These are phyloP conservation scores for Ensete glaucum DNA, from an alignment of 176 grass and related monocot genomes.

Conservation along the genomic window DNA sequence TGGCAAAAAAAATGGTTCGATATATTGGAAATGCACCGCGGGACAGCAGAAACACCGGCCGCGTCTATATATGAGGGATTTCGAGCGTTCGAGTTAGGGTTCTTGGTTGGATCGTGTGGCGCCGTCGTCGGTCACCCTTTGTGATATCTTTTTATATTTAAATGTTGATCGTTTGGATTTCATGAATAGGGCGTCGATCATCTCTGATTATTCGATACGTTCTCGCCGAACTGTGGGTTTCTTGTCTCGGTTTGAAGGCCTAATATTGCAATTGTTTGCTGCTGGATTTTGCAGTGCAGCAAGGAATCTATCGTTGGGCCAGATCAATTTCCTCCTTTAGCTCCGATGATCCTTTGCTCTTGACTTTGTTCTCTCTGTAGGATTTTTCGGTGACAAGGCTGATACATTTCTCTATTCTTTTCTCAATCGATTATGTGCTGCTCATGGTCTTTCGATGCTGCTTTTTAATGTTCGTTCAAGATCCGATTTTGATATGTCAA, in stretches of 20 bases:
- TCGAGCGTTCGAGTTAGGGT: not conserved
- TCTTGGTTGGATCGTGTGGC: too few species aligned
- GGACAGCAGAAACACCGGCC: not conserved
- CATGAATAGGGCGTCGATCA: too few species aligned
- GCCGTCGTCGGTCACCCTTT: too few species aligned
- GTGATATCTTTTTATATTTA: too few species aligned
- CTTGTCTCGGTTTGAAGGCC: not conserved
- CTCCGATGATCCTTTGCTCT: slow-evolving; percentile 10
- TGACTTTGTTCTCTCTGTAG: not conserved
- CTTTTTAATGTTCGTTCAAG: too few species aligned
- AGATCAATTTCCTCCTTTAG: slow-evolving; percentile 16
- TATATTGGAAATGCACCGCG: not conserved
- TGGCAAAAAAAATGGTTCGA: too few species aligned
- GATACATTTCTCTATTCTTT: not conserved
- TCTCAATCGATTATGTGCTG: too few species aligned
- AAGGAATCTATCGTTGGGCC: slow-evolving; percentile 16
- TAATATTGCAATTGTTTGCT: slow-evolving; percentile 21
- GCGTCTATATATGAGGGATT: not conserved
- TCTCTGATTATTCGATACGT: not conserved
- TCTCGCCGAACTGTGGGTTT: not conserved
- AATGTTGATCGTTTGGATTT: too few species aligned
- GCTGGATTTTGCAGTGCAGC: not conserved
- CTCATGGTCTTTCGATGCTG: too few species aligned
- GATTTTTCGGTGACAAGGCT: slow-evolving; percentile 22
- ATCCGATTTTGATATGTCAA: not conserved